Evolutionary conservation across 192 early-diverging fungal genomes (phyloP).

Genomic region (Rhizophagus clarus): DNA sequence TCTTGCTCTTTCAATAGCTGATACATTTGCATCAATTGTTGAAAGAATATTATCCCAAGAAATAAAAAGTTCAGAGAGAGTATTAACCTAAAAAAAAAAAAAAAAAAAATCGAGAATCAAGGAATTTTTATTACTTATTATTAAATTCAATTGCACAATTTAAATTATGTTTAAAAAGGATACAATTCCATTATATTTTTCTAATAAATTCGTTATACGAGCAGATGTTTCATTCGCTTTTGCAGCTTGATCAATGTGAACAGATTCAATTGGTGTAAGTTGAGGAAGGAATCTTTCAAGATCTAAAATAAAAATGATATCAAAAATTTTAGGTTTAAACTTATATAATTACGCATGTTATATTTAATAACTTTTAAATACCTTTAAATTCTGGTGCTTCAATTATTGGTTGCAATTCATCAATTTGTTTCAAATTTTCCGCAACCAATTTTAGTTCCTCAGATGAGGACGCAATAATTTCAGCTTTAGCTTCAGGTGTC

Average conservation of each 20-base stretch:
- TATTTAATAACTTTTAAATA: neutral
- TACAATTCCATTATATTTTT: slow-evolving; percentile 48
- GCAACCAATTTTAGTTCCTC: slow-evolving; percentile 43
- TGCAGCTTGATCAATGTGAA: slow-evolving; percentile 37
- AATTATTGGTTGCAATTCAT: slow-evolving; percentile 44
- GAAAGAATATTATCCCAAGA: slow-evolving; percentile 48
- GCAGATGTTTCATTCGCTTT: slow-evolving; percentile 35
- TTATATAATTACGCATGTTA: too few relatives aligned
- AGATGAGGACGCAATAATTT: slow-evolving; percentile 39
- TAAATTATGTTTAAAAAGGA: slow-evolving; percentile 7
- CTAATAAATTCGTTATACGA: slow-evolving; percentile 39
- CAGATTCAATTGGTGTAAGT: slow-evolving; percentile 39
- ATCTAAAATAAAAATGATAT: slow-evolving; percentile 16
- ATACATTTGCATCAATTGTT: slow-evolving; percentile 42
- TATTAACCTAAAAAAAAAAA: slow-evolving; percentile 40
- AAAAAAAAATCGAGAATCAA: neutral
- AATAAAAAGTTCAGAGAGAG: slow-evolving; percentile 52
- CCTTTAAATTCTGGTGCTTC: slow-evolving; percentile 42
- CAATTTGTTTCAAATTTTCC: slow-evolving; percentile 42
- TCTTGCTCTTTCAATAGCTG: slow-evolving; percentile 38
- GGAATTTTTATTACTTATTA: neutral
- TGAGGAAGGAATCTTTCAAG: slow-evolving; percentile 36
- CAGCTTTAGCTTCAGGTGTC: slow-evolving; percentile 42
- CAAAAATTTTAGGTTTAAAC: neutral
- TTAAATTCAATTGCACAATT: neutral